These are phyloP conservation scores for Aspergillus calidoustus DNA, from an alignment of 2,329 filamentous ascomycete species.

Conservation along the genomic window DNA sequence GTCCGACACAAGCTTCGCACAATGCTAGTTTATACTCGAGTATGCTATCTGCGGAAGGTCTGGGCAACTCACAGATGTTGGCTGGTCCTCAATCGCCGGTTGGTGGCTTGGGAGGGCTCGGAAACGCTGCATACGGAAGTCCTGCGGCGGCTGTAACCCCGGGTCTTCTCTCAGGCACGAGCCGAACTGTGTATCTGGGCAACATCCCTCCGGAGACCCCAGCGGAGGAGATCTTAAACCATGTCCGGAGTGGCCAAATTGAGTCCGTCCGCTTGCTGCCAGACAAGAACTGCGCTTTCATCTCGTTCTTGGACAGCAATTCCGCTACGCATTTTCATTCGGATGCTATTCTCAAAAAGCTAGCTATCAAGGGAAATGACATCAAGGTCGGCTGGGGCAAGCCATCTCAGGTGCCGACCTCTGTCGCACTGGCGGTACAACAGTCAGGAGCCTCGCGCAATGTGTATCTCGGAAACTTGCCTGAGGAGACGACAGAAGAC, in stretches of 20 bases:
- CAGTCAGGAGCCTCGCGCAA: conserved; percentile 96
- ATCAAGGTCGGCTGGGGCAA: conserved; percentile 99
- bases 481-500: conserved; percentile 87
- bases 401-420: conserved; percentile 95
- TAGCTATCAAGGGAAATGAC: conserved; percentile 97
- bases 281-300: conserved; percentile 99
- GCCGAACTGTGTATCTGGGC: conserved; percentile 93
- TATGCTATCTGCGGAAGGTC: conserved; percentile 82
- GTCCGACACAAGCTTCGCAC: conserved; percentile 73
- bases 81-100: conserved; percentile 86
- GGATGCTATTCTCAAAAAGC: conserved; percentile 98
- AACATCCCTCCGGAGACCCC: conserved; percentile 98
- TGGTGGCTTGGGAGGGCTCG: conserved; percentile 69
- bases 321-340: conserved; percentile 99
- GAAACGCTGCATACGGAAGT: conserved; percentile 62
- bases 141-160: conserved; percentile 77
- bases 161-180: conserved; percentile 85
- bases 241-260: conserved; percentile 96
- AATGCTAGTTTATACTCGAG: conserved; percentile 78
- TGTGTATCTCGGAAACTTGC: conserved; percentile 91
- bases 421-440: conserved; percentile 94
- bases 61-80: conserved; percentile 78
- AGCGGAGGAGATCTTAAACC: conserved; percentile 93
- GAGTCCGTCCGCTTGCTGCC: conserved; percentile 96
- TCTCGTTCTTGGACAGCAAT: conserved; percentile 96